phyloP scores from a whole-genome alignment of 108 stramenopile genomes.

The Cyclotella cryptica region DNA sequence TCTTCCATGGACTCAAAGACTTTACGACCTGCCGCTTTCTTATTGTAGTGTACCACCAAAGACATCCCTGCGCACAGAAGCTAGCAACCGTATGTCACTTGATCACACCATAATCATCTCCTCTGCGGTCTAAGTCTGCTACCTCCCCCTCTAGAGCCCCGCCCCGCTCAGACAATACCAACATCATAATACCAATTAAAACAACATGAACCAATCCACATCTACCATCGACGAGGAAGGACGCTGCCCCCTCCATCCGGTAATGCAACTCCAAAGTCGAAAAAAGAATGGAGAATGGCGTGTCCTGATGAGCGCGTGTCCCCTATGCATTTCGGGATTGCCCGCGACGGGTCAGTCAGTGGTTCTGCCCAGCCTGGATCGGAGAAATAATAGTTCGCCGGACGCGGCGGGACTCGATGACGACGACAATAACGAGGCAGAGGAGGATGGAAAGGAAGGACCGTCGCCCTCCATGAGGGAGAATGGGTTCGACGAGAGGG shows the following conservation, averaged over 20 bases:
- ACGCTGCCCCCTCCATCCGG: slow-evolving; percentile 36
- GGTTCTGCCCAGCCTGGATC: not conserved
- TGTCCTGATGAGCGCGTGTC: slow-evolving; percentile 24
- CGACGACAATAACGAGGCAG: not conserved
- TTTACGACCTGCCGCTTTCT: no score
- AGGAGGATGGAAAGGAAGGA: not conserved
- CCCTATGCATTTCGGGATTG: slow-evolving; percentile 36
- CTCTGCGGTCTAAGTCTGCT: no score
- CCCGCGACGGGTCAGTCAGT: slow-evolving; percentile 24
- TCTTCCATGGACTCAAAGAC: no score
- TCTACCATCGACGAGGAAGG: slow-evolving; percentile 17
- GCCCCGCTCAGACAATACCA: not conserved
- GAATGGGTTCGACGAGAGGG: no score
- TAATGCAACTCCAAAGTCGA: slow-evolving; percentile 15
- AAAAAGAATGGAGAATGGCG: slow-evolving; percentile 35
- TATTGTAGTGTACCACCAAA: no score
- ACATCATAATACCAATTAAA: not conserved
- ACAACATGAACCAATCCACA: slow-evolving; percentile 1
- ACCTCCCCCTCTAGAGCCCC: not conserved
- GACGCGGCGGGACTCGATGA: not conserved
- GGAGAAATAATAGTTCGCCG: not conserved
- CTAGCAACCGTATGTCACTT: no score
- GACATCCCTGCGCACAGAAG: no score
- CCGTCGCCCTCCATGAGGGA: no score
- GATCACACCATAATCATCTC: no score